A percentile compares a stretch with the other conserved stretches of the same genome.
Evolutionary conservation across 768 basidiomycete genomes (phyloP).

Genomic region (Thelephora ganbajun): DNA sequence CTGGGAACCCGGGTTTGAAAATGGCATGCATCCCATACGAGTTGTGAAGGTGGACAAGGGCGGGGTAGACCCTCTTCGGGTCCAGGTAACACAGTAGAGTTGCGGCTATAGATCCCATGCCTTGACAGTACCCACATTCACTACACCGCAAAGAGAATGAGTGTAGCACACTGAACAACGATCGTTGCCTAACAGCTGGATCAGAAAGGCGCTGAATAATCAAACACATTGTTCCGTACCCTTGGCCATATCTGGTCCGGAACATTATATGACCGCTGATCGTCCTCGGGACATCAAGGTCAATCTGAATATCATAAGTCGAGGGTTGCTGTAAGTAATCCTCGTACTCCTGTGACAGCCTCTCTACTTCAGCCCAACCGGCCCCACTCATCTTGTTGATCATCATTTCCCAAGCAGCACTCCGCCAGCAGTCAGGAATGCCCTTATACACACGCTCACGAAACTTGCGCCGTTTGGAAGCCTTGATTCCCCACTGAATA

Average conservation of each 20-base stretch:
- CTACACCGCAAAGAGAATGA: slow-evolving; percentile 77
- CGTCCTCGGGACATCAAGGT: slow-evolving; percentile 92
- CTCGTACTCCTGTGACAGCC: slow-evolving; percentile 36
- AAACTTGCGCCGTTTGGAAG: slow-evolving; percentile 53
- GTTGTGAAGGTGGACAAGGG: slow-evolving; percentile 81
- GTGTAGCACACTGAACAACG: slow-evolving; percentile 90
- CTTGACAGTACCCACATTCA: slow-evolving; percentile 92
- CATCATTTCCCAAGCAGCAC: slow-evolving; percentile 82
- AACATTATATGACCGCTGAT: slow-evolving; percentile 93
- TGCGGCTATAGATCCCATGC: slow-evolving; percentile 96
- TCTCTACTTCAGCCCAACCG: slow-evolving; percentile 29
- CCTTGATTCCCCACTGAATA: slow-evolving; percentile 53
- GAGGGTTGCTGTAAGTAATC: slow-evolving; percentile 69
- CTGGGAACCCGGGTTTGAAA: slow-evolving; percentile 91
- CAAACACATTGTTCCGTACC: slow-evolving; percentile 36
- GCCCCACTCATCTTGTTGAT: slow-evolving; percentile 40
- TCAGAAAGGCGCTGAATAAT: background rate
- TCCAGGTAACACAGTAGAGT: slow-evolving; percentile 89
- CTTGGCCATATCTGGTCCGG: slow-evolving; percentile 87
- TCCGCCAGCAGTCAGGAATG: slow-evolving; percentile 91
- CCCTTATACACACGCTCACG: slow-evolving; percentile 83
- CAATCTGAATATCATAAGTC: slow-evolving; percentile 90
- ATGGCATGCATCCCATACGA: slow-evolving; percentile 76
- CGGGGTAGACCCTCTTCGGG: slow-evolving; percentile 77
- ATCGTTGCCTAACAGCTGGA: slow-evolving; percentile 62